Evolutionary conservation across 2,329 filamentous ascomycete genomes (phyloP), one percentile per base, ranked within the genome.

Genomic region (Aspergillus sp.): DNA sequence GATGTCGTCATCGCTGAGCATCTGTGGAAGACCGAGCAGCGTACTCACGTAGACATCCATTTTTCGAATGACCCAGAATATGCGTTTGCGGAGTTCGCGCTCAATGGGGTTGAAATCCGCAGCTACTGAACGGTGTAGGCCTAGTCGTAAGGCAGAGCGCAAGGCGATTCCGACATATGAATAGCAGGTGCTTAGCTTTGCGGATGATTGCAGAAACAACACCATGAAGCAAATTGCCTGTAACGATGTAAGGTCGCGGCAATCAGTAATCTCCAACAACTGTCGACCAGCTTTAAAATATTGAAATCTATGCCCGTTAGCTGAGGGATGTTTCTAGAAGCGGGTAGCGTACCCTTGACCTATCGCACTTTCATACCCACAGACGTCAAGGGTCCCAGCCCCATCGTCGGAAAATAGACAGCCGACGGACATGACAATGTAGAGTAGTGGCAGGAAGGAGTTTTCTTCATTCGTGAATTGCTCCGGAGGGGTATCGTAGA

Each of bases 161-260:
- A 93, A 80, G 2, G 90, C 91, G 68, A 94, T 90, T 7, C 91
- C 91, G 52, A 94, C 84, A 68, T 92, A 93, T 0, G 90, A 87
- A 75, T 94, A 94, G 72, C 91, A 94, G 9, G 88, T 90, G 71
- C 88, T 91, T 31, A 94, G 79, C 71, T 92, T 91, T 9, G 91
- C 90, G 2, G 91, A 91, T 2, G 89, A 87, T 71, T 95, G 91
- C 1, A 94, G 82, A 71, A 93, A 95, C 3, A 94, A 80, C 53
- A 93, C 90, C 84, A 93, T 91, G 73, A 92, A 93, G 22, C 93
- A 79, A 7, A 95, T 83, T 2, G 89, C 87, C 74, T 95, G 91
- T 8, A 94, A 79, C 1, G 91, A 91, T 22, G 83, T 85, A 48
- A 94, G 80, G 71, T 93, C 91, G 51, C 91, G 87, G 68, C 90